phyloP scores from a whole-genome alignment of 495 filamentous ascomycete genomes.

The Penicillium dipodomyicola region DNA sequence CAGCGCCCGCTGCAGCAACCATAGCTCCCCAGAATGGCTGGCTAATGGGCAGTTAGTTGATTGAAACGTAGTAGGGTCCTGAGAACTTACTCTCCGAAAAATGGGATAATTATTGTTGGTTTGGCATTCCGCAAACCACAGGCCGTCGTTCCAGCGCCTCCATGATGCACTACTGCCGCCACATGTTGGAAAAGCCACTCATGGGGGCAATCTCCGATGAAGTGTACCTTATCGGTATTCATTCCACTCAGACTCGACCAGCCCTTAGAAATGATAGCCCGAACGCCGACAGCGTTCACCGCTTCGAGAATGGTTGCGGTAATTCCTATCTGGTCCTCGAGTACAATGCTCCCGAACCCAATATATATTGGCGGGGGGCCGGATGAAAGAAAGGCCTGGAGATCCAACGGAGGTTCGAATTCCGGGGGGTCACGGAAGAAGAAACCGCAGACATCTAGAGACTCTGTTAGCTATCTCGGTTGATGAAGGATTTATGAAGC shows the following conservation, averaged over 20 bases:
- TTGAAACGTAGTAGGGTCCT: no score
- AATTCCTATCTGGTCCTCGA: background rate
- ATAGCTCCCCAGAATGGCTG: background rate
- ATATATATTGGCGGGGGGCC: slow-evolving; percentile 2
- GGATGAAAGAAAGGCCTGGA: background rate
- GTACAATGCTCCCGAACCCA: slow-evolving; percentile 1
- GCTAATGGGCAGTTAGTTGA: background rate
- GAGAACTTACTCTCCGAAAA: no score
- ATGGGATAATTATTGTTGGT: no score
- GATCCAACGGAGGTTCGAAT: background rate
- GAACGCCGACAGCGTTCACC: no score
- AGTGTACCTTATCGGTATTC: background rate
- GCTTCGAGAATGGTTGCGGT: background rate
- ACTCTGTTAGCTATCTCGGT: no score
- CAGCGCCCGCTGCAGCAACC: background rate
- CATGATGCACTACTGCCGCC: no score
- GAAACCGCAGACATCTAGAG: background rate
- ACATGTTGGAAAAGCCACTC: no score
- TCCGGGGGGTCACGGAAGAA: background rate
- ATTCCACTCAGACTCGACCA: background rate
- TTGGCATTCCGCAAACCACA: no score
- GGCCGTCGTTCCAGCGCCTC: no score
- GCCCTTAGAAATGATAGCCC: no score
- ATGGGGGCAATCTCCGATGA: no score
- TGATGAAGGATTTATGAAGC: no score